phyloP scores from a whole-genome alignment of 495 filamentous ascomycete species.

The Hypoxylon crocopeplum region DNA sequence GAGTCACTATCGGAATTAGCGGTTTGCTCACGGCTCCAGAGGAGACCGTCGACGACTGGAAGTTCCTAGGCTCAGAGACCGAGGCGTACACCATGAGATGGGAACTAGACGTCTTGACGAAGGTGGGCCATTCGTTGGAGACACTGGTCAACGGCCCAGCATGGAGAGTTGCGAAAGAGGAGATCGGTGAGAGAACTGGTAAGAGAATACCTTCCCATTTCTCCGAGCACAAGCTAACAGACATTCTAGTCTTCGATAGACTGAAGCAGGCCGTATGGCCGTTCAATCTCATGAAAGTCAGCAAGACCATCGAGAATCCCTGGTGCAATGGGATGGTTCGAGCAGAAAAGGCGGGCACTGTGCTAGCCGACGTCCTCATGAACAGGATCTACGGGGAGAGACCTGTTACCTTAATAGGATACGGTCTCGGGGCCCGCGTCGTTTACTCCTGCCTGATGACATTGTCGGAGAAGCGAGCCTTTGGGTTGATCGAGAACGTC shows the following conservation, averaged over 20 bases:
- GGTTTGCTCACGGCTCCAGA: slow-evolving; percentile 80
- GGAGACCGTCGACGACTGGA: slow-evolving; percentile 78
- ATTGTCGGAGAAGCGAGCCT: slow-evolving; percentile 77
- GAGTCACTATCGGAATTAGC: slow-evolving; percentile 81
- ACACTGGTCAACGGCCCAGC: slow-evolving; percentile 76
- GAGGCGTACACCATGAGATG: slow-evolving; percentile 87
- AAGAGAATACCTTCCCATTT: slow-evolving; percentile 26
- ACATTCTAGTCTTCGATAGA: slow-evolving; percentile 67
- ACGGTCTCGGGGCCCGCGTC: slow-evolving; percentile 86
- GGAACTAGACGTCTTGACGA: slow-evolving; percentile 79
- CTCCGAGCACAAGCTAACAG: slow-evolving; percentile 21
- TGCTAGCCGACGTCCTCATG: slow-evolving; percentile 87
- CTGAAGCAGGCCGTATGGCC: slow-evolving; percentile 79
- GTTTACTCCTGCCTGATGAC: slow-evolving; percentile 82
- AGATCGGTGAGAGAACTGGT: slow-evolving; percentile 66
- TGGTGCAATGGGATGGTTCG: slow-evolving; percentile 83
- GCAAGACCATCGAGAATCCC: slow-evolving; percentile 85
- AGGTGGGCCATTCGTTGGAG: slow-evolving; percentile 77
- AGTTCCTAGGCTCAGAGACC: slow-evolving; percentile 67
- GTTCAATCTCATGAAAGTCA: slow-evolving; percentile 75
- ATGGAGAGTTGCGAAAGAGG: slow-evolving; percentile 76
- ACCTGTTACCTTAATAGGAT: slow-evolving; percentile 86
- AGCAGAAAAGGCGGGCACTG: slow-evolving; percentile 84
- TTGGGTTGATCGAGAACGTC: slow-evolving; percentile 85
- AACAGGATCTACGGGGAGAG: slow-evolving; percentile 89